These are phyloP conservation scores for Thalassia testudinum DNA, from an alignment of 116 monocot species.

Conservation along the genomic window DNA sequence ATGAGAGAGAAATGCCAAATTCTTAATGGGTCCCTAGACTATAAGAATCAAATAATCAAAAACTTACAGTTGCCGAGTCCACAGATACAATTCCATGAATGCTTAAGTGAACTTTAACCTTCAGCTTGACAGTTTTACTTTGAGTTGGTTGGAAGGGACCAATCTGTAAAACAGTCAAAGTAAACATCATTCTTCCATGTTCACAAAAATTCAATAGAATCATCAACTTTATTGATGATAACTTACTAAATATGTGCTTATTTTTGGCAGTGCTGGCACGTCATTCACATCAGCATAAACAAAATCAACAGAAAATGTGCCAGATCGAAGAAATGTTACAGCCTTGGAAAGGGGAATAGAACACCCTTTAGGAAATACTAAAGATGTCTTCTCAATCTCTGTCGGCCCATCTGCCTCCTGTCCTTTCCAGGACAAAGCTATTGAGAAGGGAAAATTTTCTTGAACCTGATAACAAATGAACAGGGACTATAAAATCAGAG, in stretches of 20 bases:
- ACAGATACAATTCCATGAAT: slow-evolving; percentile 83
- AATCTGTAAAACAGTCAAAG: slow-evolving; percentile 28
- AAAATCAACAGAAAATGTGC: slow-evolving; percentile 69
- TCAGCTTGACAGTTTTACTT: slow-evolving; percentile 56
- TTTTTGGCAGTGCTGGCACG: slow-evolving; percentile 26
- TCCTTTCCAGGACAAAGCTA: slow-evolving; percentile 60
- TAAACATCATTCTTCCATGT: background rate
- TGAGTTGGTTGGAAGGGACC: slow-evolving; percentile 75
- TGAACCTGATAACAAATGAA: slow-evolving; percentile 32
- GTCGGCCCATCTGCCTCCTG: slow-evolving; percentile 17
- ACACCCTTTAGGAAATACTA: slow-evolving; percentile 83
- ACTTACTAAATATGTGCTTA: slow-evolving; percentile 75
- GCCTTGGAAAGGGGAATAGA: slow-evolving; percentile 52
- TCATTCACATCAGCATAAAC: slow-evolving; percentile 35
- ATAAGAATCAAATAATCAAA: background rate
- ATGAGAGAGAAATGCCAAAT: background rate
- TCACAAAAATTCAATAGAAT: background rate
- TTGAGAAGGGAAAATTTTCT: slow-evolving; percentile 65
- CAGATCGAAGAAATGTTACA: slow-evolving; percentile 49
- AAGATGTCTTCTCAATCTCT: slow-evolving; percentile 33
- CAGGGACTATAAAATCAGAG: no score
- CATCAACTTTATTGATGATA: background rate
- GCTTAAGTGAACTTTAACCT: slow-evolving; percentile 77
- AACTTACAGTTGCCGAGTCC: slow-evolving; percentile 36
- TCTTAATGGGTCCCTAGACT: background rate